Evolutionary conservation across 768 basidiomycete genomes (phyloP), one percentile per base, ranked within the genome.

Genomic region (Suillus occidentalis): DNA sequence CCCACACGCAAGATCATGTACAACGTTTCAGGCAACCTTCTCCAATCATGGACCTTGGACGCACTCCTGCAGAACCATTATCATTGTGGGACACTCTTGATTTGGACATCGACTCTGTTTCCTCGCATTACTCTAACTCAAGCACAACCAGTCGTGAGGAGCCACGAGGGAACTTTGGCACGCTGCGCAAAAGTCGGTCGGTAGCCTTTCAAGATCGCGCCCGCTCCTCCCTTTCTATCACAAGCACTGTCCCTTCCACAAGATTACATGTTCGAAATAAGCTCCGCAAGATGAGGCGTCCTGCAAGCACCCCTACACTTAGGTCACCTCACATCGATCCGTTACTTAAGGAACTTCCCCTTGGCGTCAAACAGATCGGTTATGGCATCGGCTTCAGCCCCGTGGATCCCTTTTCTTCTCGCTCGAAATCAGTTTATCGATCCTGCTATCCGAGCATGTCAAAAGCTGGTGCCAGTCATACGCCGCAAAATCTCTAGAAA

Each of bases 51-150:
- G 66, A 22, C 69, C 63, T 52, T 12, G 62, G n/a, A 60, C 74
- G 40, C 69, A 65, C 25, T 69, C 78, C 43, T 73, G 75, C 18
- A 73, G 74, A 70, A 67, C 71, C 63, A 25, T 40, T 63, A 4
- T 68, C 75, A 31, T 82, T 85, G 66, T 84, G 83, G 83, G 80
- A 84, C 36, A 71, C 73, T 22, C 67, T 84, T n/a, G 83, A 84
- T 68, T 37, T 63, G 31, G 57, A 63, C 70, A 71, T n/a, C 81
- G 82, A 53, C 59, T 66, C 55, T 36, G 47, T n/a, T 34, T 67
- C 34, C 61, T 68, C 39, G 49, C 65, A 31, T 63, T 66, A 72
- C 58, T 69, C 70, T 31, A 55, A 58, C 16, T 18, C 25, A 20
- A 40, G 57, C 9, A 58, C 16, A 25, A 31, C 60, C 25, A 62